A percentile compares a stretch with the other conserved stretches of the same genome.
These are phyloP conservation scores for Medicago truncatula DNA, from an alignment of 306 rosid species.

Conservation along the genomic window MtrunA17r5.0-ANR NC_053042.1:12899501-12900000, in stretches of 20 bases:
- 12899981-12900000: not conserved
- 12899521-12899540: not conserved
- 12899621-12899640: not conserved
- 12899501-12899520: not conserved
- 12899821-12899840: not conserved
- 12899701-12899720: not conserved
- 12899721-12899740: slow-evolving; percentile 3
- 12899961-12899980: not conserved
- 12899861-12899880: slow-evolving; percentile 13
- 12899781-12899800: not conserved
- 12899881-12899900: not conserved
- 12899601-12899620: not conserved
- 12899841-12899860: not conserved
- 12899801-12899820: not conserved
- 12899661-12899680: not conserved
- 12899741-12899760: not conserved
- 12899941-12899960: not conserved
- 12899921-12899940: not conserved
- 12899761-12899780: not conserved
- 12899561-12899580: too few relatives aligned
- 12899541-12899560: too few relatives aligned
- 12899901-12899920: not conserved
- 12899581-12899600: too few relatives aligned
- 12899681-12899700: not conserved
- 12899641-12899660: not conserved